Percentiles rank a stretch among this genome's conserved stretches.
phyloP scores from a whole-genome alignment of 129 eudicot species.

The Saposhnikovia divaricata region DNA sequence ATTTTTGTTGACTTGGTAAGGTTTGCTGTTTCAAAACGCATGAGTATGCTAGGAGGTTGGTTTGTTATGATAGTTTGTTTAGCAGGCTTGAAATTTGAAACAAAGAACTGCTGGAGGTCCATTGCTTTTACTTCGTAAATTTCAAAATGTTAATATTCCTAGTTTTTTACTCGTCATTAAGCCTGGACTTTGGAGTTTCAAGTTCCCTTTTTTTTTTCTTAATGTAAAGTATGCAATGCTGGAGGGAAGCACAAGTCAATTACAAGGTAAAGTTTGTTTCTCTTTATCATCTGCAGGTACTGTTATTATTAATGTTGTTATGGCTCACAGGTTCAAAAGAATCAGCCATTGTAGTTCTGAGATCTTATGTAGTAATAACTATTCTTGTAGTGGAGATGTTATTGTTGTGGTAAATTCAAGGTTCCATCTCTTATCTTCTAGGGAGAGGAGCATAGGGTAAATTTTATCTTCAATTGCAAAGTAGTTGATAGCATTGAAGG shows the following conservation, averaged over 20 bases:
- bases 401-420: background rate
- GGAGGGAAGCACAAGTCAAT: background rate
- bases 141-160: background rate
- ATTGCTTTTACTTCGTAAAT: background rate
- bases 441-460: background rate
- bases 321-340: background rate
- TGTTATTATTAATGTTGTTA: background rate
- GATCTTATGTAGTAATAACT: no score
- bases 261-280: background rate
- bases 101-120: background rate
- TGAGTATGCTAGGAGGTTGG: background rate
- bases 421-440: background rate
- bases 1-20: background rate
- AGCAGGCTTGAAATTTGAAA: background rate
- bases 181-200: background rate
- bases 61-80: background rate
- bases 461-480: background rate
- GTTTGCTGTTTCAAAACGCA: background rate
- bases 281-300: background rate
- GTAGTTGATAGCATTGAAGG: background rate
- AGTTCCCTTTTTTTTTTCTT: background rate
- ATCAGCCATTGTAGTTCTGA: background rate
- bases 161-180: background rate
- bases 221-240: background rate
- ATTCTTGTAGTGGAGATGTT: no score